A percentile compares a stretch with the other conserved stretches of the same genome.
phyloP scores from a whole-genome alignment of 768 basidiomycete species.

The Russula griseocarnosa region DNA sequence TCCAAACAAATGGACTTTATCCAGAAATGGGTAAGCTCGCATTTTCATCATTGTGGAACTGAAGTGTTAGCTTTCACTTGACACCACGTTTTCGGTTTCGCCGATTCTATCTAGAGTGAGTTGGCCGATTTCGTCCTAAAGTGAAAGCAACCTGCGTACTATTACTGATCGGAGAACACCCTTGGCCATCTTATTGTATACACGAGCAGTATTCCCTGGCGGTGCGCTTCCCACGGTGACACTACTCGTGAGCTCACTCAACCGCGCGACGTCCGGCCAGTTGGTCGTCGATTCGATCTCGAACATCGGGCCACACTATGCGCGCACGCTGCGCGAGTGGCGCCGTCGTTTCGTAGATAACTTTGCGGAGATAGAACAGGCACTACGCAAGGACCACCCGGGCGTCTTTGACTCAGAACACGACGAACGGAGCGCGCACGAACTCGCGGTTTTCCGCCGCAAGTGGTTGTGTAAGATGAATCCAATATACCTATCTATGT shows the following conservation, averaged over 20 bases:
- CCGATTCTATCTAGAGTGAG: slow-evolving; percentile 1
- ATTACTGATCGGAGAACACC: background rate
- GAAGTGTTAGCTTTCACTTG: no score
- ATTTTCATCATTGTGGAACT: no score
- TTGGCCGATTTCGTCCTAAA: background rate
- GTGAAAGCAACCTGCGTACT: background rate
- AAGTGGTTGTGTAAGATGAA: slow-evolving; percentile 60
- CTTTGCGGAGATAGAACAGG: slow-evolving; percentile 48
- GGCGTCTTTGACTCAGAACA: slow-evolving; percentile 42
- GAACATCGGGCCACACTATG: slow-evolving; percentile 52
- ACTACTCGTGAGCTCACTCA: slow-evolving; percentile 21
- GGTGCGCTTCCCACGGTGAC: slow-evolving; percentile 26
- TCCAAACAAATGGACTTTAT: slow-evolving; percentile 18
- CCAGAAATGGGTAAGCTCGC: slow-evolving; percentile 13
- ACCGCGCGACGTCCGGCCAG: slow-evolving; percentile 15
- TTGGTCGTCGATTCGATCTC: slow-evolving; percentile 23
- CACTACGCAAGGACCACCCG: slow-evolving; percentile 57
- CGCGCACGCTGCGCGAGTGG: slow-evolving; percentile 80
- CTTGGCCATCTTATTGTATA: background rate
- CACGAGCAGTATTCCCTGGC: slow-evolving; percentile 14
- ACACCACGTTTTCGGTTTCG: no score
- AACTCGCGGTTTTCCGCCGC: slow-evolving; percentile 69
- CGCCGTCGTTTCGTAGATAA: slow-evolving; percentile 51
- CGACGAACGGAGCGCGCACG: slow-evolving; percentile 40
- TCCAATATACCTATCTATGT: background rate